Evolutionary conservation across 805 yeast species (phyloP).

Genomic region (Lipomyces oligophaga): DNA sequence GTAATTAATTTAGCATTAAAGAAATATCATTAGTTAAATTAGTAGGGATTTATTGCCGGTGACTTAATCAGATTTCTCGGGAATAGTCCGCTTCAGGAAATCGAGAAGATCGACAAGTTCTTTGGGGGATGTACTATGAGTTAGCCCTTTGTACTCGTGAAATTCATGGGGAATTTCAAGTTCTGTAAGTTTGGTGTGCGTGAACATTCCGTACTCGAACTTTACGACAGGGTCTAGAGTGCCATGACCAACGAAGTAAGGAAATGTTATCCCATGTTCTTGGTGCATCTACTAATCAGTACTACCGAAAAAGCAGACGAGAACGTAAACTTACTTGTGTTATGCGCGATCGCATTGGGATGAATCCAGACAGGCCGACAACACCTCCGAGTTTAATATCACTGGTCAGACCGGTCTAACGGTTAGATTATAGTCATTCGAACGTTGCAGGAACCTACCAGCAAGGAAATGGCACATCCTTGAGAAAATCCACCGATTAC

Average conservation of each 20-base stretch:
- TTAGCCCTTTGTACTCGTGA: slow-evolving; percentile 59
- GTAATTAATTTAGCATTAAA: no score
- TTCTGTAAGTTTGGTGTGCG: slow-evolving; percentile 46
- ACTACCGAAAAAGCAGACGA: no score
- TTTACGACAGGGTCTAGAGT: slow-evolving; percentile 64
- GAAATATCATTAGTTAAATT: no score
- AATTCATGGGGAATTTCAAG: slow-evolving; percentile 48
- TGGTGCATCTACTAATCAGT: slow-evolving; percentile 16
- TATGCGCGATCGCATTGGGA: slow-evolving; percentile 37
- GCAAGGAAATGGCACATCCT: slow-evolving; percentile 79
- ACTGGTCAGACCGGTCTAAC: slow-evolving; percentile 44
- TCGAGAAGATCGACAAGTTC: slow-evolving; percentile 57
- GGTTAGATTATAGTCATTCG: background rate
- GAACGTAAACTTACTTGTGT: slow-evolving; percentile 23
- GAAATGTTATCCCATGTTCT: slow-evolving; percentile 57
- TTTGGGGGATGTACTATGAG: slow-evolving; percentile 62
- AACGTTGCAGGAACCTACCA: slow-evolving; percentile 33
- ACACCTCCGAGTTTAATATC: slow-evolving; percentile 73
- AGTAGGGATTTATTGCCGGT: no score
- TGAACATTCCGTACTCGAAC: slow-evolving; percentile 41
- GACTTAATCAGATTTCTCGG: slow-evolving; percentile 2
- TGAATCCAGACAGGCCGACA: slow-evolving; percentile 72
- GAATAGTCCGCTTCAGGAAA: slow-evolving; percentile 43
- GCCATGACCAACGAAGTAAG: slow-evolving; percentile 88
- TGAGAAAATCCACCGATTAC: slow-evolving; percentile 95